A percentile compares a stretch with the other conserved stretches of the same genome.
Evolutionary conservation across 2,329 filamentous ascomycete genomes (phyloP).

Genomic region (Fusarium sambucinum): DNA sequence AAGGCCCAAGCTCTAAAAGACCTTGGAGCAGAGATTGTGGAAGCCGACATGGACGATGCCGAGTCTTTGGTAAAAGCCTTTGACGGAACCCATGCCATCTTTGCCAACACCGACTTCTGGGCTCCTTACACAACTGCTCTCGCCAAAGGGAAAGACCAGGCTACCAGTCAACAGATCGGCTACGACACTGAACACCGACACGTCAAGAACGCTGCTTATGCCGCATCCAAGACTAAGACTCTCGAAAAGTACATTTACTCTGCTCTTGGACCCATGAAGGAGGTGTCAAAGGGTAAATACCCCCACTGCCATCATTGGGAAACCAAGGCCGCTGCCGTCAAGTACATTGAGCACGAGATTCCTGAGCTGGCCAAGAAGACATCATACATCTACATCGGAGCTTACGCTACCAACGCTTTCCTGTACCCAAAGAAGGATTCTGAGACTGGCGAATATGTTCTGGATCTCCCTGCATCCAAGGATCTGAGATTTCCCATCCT

Average conservation of each 20-base stretch:
- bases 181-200: slow-evolving; percentile 62
- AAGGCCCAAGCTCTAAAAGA: slow-evolving; percentile 55
- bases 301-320: slow-evolving; percentile 63
- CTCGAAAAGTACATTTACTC: slow-evolving; percentile 63
- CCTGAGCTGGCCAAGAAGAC: slow-evolving; percentile 58
- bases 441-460: slow-evolving; percentile 47
- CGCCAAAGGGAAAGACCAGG: slow-evolving; percentile 51
- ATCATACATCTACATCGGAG: slow-evolving; percentile 44
- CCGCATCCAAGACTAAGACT: slow-evolving; percentile 56
- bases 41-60: slow-evolving; percentile 58
- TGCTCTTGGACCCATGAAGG: slow-evolving; percentile 60
- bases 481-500: slow-evolving; percentile 55
- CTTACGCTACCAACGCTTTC: slow-evolving; percentile 42
- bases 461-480: slow-evolving; percentile 48
- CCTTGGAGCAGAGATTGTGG: slow-evolving; percentile 58
- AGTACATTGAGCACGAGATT: slow-evolving; percentile 57
- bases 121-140: slow-evolving; percentile 56
- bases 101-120: slow-evolving; percentile 67
- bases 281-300: slow-evolving; percentile 58
- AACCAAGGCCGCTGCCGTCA: slow-evolving; percentile 62
- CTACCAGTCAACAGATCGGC: slow-evolving; percentile 53
- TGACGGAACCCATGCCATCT: slow-evolving; percentile 59
- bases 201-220: slow-evolving; percentile 66
- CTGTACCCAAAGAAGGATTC: slow-evolving; percentile 45
- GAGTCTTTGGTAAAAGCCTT: slow-evolving; percentile 56